These are phyloP conservation scores for Clavulina sp. DNA, from an alignment of 768 basidiomycete species.

Conservation along the genomic window DNA sequence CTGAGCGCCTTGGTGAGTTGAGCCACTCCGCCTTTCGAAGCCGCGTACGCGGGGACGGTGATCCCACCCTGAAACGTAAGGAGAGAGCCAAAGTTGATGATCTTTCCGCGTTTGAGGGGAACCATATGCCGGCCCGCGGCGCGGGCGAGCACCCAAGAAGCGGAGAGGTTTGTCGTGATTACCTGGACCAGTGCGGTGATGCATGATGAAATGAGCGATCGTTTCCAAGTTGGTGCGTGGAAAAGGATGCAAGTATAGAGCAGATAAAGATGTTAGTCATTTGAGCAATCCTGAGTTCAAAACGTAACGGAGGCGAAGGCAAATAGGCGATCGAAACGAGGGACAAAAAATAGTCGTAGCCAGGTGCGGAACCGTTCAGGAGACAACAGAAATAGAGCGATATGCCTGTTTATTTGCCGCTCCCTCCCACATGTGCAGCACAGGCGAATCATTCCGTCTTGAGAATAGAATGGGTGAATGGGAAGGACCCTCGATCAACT, in stretches of 20 bases:
- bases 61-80: conserved; percentile 43
- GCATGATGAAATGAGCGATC: background rate
- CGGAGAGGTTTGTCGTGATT: conserved; percentile 73
- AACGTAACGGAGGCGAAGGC: background rate
- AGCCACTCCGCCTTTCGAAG: conserved; percentile 77
- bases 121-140: conserved; percentile 88
- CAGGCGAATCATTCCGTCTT: no score
- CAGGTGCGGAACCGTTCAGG: no score
- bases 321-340: background rate
- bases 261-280: background rate
- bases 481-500: no score
- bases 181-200: conserved; percentile 29
- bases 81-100: conserved; percentile 52
- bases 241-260: background rate
- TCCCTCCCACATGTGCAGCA: no score
- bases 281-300: background rate
- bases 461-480: no score
- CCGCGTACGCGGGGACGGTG: conserved; percentile 77
- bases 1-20: conserved; percentile 77
- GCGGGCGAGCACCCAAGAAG: conserved; percentile 68
- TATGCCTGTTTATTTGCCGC: no score
- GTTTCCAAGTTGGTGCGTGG: background rate
- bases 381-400: no score
- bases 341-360: no score
- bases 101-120: conserved; percentile 39